Evolutionary conservation across 2,329 filamentous ascomycete genomes (phyloP), one percentile per base, ranked within the genome.

Genomic region (Aspergillus pseudotamarii): DNA sequence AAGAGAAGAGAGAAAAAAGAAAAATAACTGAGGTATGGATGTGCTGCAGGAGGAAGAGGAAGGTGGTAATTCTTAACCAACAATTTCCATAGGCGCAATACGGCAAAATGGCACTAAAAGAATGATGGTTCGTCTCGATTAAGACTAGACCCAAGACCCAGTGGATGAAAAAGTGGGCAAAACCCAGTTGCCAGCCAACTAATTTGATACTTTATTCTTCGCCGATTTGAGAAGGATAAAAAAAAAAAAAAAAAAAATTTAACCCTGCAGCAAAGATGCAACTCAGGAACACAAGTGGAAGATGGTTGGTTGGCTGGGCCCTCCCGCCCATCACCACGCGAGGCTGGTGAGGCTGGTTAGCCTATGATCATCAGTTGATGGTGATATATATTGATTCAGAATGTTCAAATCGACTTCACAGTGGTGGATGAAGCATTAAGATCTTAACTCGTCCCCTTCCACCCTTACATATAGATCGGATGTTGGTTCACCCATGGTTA

Each of bases 71-170:
- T 54, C 51, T 54, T 54, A 54, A 36, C 50, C 51, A 54, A 21
- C 51, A 36, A 54, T 54, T 54, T 36, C 36, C 51, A 54, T 53
- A 53, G 28, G 50, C 30, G 50, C 50, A 53, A 28, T 14, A 53
- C 19, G 58, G 23, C 32, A 57, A 58, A 60, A 60, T 60, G 62
- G 46, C 66, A 64, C 61, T 61, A 59, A 56, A 56, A 43, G 43
- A 28, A 48, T 16, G 41, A 32, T 67, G 65, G 61, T 59, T 61
- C 63, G 41, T 54, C n/a, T 30, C 11, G 12, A 23, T 6, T 23
- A 38, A 21, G 51, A 54, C 28, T 54, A 55, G 51, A 55, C 16
- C 32, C 21, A 36, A 50, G 30, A 36, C 11, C 32, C 12, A 54
- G 30, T 23, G 21, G n/a, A 38, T 41, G 6, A 9, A 55, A 23